Base-by-base conservation (phyloP, 305 asterid species). In the Solanum hybrid region DNA sequence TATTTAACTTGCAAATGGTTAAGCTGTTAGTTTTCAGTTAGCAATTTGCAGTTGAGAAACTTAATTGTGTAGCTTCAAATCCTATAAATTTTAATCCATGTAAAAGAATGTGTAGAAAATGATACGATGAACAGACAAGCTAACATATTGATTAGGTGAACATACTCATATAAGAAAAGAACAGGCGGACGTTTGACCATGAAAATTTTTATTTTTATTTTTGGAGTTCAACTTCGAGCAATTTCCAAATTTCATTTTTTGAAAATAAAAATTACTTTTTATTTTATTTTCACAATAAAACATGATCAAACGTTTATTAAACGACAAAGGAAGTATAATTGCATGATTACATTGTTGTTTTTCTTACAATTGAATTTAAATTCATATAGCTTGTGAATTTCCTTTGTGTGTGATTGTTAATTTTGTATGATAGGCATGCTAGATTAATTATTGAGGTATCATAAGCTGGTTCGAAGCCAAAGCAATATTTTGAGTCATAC, bases 31-130 rank as follows among this genome's bases (percentile, higher is more conserved):
- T 86, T 89, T 84, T 78, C 92, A 77, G 83, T 78, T 22, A 57
- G 88, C 88, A 83, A 36, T 84, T 76, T 90, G 89, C 90, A 84
- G 92, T 89, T 90, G 92, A 88, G 89, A 90, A 90, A 89, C 75
- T 82, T 78, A 24, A 84, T 76, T 77, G 26, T 77, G 32, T 68
- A 84, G 22, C 83, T 89, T 90, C 89, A 79, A 88, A 90, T 39
- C 73, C 86, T 5, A 26, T 1, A 32, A 8, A 9, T 9, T 12
- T 1, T 37, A 41, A 68, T 88, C 27, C 72, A 39, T 7, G 39
- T 79, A 45, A 34, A 75, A 72, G 65, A 65, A 38, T 68, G 83
- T 36, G 85, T 33, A 78, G 77, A 87, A 75, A 24, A 90, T 31
- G 79, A 73, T 88, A 14, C 31, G 68, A 79, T 79, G 31, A 45